Evolutionary conservation across 1,139 yeast genomes (phyloP), one percentile per base, ranked within the genome.

Genomic region (Debaryomyces fabryi): DNA sequence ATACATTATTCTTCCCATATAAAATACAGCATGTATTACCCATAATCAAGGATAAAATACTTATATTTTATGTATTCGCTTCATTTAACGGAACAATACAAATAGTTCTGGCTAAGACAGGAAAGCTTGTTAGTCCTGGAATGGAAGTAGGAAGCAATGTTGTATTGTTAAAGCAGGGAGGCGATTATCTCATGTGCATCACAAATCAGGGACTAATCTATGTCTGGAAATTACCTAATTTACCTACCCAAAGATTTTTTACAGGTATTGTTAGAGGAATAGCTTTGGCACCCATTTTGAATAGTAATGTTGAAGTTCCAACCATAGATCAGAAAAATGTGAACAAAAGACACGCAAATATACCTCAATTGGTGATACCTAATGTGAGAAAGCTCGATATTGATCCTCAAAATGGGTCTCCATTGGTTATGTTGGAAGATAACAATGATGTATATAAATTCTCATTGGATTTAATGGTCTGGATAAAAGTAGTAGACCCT

Each of bases 1-100:
- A 65, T 50, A 56, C 64, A 2, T 51, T 75, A n/a, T 72, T 65
- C 50, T 75, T 70, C 49, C 80, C 80, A 1, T 74, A 54, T 55
- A 67, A 68, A 47, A 69, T 76, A 16, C 81, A 76, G 50, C 79
- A 76, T 50, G 71, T 69, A 1, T 49, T 70, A 6, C 77, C 78
- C 4, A 55, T 74, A 6, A 53, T 69, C 6, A 48, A 68, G 10
- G 65, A 68, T 23, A 58, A 58, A 2, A 52, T 49, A 6, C 59
- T 75, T 27, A 58, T 58, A 16, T 78, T 67, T 50, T 76, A 79
- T 74, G 79, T 74, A n/a, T 66, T 92, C 32, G 83, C 86, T 3
- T 82, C 96, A 0, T 90, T 93, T 21, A 79, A 83, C 42, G 90
- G 91, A 1, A 77, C 82, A 4, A 54, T 82, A 3, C 88, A 87